phyloP scores from a whole-genome alignment of 78 protist species.

The Capsaspora owczarzaki region DNA sequence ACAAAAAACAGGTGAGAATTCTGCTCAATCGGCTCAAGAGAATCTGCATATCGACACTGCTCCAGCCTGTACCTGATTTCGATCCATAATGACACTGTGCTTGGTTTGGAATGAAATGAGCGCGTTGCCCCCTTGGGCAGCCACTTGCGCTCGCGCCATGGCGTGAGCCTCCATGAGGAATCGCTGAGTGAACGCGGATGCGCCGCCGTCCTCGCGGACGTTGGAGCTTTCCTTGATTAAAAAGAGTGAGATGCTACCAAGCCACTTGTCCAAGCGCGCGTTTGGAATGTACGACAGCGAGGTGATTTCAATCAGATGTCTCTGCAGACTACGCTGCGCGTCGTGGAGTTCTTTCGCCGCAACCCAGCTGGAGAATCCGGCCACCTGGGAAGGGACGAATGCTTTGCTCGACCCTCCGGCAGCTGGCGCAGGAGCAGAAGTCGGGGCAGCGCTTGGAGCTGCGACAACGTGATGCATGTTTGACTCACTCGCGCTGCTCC shows the following conservation, averaged over 20 bases:
- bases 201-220: background rate
- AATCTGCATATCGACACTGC: too few species aligned
- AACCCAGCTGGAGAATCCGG: background rate
- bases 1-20: too few species aligned
- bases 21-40: too few species aligned
- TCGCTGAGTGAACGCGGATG: background rate
- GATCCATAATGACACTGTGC: too few species aligned
- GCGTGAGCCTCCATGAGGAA: background rate
- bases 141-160: constrained; percentile 3
- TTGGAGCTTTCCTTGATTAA: constrained; percentile 25
- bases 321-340: too few species aligned
- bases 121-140: background rate
- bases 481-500: background rate
- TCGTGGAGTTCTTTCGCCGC: too few species aligned
- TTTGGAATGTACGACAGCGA: constrained; percentile 51
- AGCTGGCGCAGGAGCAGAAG: background rate
- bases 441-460: too few species aligned
- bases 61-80: too few species aligned
- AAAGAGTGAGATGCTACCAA: constrained; percentile 51
- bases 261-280: constrained; percentile 9
- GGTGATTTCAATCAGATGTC: constrained; percentile 7
- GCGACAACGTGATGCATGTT: too few species aligned
- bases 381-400: background rate
- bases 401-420: background rate
- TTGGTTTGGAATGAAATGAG: background rate